phyloP scores from a whole-genome alignment of 2,329 filamentous ascomycete genomes.

The Fusarium sp. region DNA sequence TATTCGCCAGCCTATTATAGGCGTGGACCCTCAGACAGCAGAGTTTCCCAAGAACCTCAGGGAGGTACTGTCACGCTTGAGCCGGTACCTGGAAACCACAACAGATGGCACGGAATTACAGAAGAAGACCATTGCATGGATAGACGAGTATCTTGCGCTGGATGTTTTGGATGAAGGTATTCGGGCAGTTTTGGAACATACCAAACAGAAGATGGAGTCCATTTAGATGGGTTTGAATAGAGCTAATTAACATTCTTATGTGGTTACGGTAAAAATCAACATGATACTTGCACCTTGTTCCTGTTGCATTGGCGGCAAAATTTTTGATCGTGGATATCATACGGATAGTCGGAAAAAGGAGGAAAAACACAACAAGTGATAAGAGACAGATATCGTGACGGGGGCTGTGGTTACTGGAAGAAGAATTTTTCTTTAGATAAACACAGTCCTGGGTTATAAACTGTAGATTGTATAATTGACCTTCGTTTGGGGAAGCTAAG shows the following conservation, averaged over 20 bases:
- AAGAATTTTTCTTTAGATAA: background rate
- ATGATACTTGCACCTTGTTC: background rate
- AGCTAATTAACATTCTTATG: background rate
- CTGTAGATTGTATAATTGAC: background rate
- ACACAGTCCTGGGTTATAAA: background rate
- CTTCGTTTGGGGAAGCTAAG: background rate
- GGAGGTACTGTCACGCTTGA: constrained; percentile 70
- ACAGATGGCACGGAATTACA: constrained; percentile 57
- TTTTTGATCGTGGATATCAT: background rate
- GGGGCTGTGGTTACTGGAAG: background rate
- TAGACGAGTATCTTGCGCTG: constrained; percentile 60
- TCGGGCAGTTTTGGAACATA: constrained; percentile 63
- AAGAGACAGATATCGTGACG: background rate
- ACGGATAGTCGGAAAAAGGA: background rate
- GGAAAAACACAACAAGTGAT: background rate
- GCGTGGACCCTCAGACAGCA: constrained; percentile 68
- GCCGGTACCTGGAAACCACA: constrained; percentile 56
- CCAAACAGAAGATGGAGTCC: constrained; percentile 47
- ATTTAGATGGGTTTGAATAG: background rate
- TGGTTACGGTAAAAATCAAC: background rate
- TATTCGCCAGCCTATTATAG: constrained; percentile 75
- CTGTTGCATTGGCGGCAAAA: background rate
- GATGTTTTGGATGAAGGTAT: constrained; percentile 65
- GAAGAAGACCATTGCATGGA: constrained; percentile 62
- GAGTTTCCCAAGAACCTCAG: constrained; percentile 79